phyloP scores from a whole-genome alignment of 176 grass and related monocot genomes.

The Carex myosuroides region DNA sequence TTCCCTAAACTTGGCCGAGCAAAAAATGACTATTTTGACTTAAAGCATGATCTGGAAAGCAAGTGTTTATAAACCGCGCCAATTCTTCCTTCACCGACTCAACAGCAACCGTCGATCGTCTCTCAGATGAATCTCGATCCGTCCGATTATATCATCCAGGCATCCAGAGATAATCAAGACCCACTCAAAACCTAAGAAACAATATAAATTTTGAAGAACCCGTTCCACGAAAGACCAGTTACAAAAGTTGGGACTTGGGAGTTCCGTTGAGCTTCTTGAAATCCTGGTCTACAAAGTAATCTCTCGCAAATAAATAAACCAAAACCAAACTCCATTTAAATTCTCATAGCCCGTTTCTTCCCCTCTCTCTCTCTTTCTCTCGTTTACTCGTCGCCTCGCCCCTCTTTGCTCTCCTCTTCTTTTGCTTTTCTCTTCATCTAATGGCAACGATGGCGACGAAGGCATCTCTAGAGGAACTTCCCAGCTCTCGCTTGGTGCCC shows the following conservation, averaged over 20 bases:
- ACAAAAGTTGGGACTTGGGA: too few relatives aligned
- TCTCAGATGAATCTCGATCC: background rate
- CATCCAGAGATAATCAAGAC: background rate
- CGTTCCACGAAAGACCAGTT: background rate
- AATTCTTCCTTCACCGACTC: background rate
- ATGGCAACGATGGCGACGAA: background rate
- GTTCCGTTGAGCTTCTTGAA: background rate
- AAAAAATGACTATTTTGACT: too few relatives aligned
- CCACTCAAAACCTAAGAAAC: background rate
- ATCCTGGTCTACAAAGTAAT: background rate
- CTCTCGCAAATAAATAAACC: background rate
- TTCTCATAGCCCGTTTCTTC: slow-evolving; percentile 2
- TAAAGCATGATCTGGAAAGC: background rate
- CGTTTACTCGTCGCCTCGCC: background rate
- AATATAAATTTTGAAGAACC: background rate
- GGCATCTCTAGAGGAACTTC: background rate
- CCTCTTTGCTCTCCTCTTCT: background rate
- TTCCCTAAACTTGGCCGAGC: background rate
- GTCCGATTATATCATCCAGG: background rate
- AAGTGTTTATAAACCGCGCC: background rate
- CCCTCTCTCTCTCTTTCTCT: background rate
- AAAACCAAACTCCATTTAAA: slow-evolving; percentile 27
- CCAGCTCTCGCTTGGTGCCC: background rate
- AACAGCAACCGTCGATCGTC: background rate
- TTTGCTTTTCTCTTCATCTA: background rate